Evolutionary conservation across 1,284 basidiomycete species (phyloP).

Genomic region (Phellinidium pouzarii): DNA sequence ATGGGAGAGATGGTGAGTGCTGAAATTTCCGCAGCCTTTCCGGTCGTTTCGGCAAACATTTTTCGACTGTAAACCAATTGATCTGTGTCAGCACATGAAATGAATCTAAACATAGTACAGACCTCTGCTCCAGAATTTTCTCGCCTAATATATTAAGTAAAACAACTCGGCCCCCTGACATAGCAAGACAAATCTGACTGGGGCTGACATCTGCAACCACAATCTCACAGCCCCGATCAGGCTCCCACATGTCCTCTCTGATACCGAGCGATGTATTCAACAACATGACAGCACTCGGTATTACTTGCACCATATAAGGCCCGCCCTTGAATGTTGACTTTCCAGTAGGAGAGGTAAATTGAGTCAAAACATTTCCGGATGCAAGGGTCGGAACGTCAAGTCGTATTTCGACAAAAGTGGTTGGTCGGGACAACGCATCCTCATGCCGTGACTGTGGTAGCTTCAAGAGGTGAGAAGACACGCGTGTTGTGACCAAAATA

Average conservation of each 20-base stretch:
- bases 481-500: slow-evolving; percentile 51
- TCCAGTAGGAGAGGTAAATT: slow-evolving; percentile 25
- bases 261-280: slow-evolving; percentile 3
- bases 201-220: slow-evolving; percentile 17
- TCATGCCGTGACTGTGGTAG: slow-evolving; percentile 35
- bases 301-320: slow-evolving; percentile 64
- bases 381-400: slow-evolving; percentile 55
- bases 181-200: slow-evolving; percentile 16
- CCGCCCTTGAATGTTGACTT: slow-evolving; percentile 44
- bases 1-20: slow-evolving; percentile 56
- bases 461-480: slow-evolving; percentile 46
- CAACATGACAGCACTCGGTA: slow-evolving; percentile 24
- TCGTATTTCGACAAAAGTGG: slow-evolving; percentile 36
- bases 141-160: slow-evolving; percentile 10
- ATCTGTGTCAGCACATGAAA: not conserved
- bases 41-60: slow-evolving; percentile 21
- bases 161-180: slow-evolving; percentile 12
- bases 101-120: not conserved
- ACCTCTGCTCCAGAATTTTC: slow-evolving; percentile 11
- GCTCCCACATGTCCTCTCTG: slow-evolving; percentile 10
- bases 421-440: slow-evolving; percentile 34
- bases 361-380: slow-evolving; percentile 47
- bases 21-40: slow-evolving; percentile 45
- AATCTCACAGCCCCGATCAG: slow-evolving; percentile 7
- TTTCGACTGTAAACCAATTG: slow-evolving; percentile 9